Evolutionary conservation across 371 early-diverging fungal species (phyloP).

Genomic region (Synchytrium microbalum): DNA sequence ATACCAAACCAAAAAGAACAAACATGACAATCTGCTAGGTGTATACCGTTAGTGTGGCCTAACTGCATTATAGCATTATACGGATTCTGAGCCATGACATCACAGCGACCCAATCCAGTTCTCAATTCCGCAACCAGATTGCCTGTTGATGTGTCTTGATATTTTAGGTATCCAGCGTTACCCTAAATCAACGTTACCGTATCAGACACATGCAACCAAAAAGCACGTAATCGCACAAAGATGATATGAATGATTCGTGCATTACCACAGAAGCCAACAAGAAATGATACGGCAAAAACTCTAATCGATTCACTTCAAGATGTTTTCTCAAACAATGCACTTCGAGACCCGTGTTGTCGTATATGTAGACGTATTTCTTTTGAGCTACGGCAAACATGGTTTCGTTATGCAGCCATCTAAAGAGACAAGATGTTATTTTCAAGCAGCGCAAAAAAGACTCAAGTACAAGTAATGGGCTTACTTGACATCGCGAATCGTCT

Average conservation of each 20-base stretch:
- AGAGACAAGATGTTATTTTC: slow-evolving; percentile 2
- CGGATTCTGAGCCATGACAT: slow-evolving; percentile 85
- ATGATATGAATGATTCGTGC: slow-evolving; percentile 1
- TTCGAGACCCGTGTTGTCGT: slow-evolving; percentile 91
- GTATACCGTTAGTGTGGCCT: slow-evolving; percentile 79
- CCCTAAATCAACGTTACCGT: slow-evolving; percentile 38
- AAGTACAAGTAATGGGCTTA: slow-evolving; percentile 22
- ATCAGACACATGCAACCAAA: neutral
- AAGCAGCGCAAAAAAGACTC: neutral
- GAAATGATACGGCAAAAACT: slow-evolving; percentile 96
- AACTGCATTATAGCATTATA: slow-evolving; percentile 89
- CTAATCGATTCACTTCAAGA: slow-evolving; percentile 69
- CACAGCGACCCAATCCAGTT: slow-evolving; percentile 71
- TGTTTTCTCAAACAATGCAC: slow-evolving; percentile 87
- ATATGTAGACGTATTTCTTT: slow-evolving; percentile 92
- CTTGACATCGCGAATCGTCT: slow-evolving; percentile 85
- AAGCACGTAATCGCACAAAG: slow-evolving; percentile 1
- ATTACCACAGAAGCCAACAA: slow-evolving; percentile 75
- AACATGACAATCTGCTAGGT: neutral
- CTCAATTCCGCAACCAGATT: slow-evolving; percentile 72
- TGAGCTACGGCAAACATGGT: slow-evolving; percentile 97
- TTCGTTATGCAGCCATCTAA: slow-evolving; percentile 91
- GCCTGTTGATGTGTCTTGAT: slow-evolving; percentile 97
- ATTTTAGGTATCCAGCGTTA: slow-evolving; percentile 75
- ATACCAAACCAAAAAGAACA: neutral